A percentile compares a stretch with the other conserved stretches of the same genome.
Conservation (phyloP, 192 early-diverging fungal species). For the Gonapodya sp. region DNA sequence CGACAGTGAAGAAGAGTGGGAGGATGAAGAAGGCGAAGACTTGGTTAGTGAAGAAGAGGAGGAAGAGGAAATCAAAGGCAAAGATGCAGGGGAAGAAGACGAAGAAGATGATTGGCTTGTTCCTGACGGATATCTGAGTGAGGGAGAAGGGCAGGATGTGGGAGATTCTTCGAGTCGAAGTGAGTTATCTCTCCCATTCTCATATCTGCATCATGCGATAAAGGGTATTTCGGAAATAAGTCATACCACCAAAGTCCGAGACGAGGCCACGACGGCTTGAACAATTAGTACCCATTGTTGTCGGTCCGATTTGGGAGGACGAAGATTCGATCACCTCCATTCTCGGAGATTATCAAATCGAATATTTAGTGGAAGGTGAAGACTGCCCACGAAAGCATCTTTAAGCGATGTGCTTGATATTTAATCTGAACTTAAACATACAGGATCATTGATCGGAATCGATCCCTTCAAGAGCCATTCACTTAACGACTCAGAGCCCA, state of each 20-base stretch:
- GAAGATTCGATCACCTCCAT: not conserved
- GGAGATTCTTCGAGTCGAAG: not conserved
- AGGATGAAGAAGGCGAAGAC: constrained; percentile 10
- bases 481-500: not conserved
- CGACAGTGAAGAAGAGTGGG: constrained; percentile 9
- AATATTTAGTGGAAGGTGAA: not conserved
- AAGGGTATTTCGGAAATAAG: too few relatives aligned
- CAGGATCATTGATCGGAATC: not conserved
- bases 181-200: too few relatives aligned
- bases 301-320: not conserved
- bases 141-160: not conserved
- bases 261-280: not conserved
- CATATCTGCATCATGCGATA: too few relatives aligned
- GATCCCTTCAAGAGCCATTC: not conserved
- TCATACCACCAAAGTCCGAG: not conserved
- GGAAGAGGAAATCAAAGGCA: not conserved
- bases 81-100: not conserved
- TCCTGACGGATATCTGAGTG: not conserved
- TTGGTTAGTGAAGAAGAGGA: constrained; percentile 1
- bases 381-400: too few relatives aligned
- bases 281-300: not conserved
- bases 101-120: not conserved
- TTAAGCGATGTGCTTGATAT: not conserved
- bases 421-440: not conserved
- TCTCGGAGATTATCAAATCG: not conserved